A percentile compares a stretch with the other conserved stretches of the same genome.
Evolutionary conservation across 768 basidiomycete genomes (phyloP).

Genomic region (Leccinum arenicola): DNA sequence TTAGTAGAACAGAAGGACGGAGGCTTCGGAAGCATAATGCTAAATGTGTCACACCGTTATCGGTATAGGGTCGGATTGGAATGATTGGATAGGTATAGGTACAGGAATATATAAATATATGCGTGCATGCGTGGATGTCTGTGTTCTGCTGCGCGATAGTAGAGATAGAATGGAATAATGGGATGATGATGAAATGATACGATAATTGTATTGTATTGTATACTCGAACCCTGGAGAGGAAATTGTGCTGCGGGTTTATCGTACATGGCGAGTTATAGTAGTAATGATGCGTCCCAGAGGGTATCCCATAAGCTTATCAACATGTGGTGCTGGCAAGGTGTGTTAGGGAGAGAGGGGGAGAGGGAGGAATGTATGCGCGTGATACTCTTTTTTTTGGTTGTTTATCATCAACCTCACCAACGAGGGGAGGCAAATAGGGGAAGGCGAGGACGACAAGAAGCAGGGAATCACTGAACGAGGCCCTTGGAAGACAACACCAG

Average conservation of each 20-base stretch:
- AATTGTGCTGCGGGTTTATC: not conserved
- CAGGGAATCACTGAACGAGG: not conserved
- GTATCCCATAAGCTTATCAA: slow-evolving; percentile 21
- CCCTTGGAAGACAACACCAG: not conserved
- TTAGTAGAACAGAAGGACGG: not conserved
- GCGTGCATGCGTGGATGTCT: not conserved
- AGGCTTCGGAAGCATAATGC: not conserved
- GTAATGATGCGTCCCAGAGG: slow-evolving; percentile 2
- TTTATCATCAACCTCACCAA: slow-evolving; percentile 3
- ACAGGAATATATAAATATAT: not conserved
- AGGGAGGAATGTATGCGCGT: not conserved
- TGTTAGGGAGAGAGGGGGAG: not conserved
- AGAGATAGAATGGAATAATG: not conserved
- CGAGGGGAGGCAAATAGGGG: not conserved
- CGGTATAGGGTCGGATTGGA: not conserved
- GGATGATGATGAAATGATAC: not conserved
- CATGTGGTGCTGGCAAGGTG: slow-evolving; percentile 6
- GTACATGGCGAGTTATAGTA: not conserved
- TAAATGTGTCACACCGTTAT: not conserved
- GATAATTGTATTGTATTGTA: not conserved
- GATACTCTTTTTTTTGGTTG: slow-evolving; percentile 1
- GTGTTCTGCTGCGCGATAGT: not conserved
- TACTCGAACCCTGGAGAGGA: not conserved
- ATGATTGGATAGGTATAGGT: not conserved
- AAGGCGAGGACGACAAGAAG: not conserved